Percentiles rank a stretch among this genome's conserved stretches.
Evolutionary conservation across 129 eudicot species (phyloP).

Genomic region (Centaurea solstitialis): DNA sequence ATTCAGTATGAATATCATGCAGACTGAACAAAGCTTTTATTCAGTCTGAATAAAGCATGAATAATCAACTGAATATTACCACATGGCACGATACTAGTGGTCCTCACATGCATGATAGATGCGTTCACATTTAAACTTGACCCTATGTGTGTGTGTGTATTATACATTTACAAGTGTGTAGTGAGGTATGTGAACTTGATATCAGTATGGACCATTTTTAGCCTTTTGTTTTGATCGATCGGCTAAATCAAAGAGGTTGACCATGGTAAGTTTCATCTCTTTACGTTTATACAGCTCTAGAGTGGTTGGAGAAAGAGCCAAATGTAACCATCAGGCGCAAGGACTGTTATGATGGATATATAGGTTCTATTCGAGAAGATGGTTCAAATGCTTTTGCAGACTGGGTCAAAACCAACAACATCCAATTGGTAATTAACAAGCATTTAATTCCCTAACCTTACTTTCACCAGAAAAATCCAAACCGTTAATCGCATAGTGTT

Average conservation of each 20-base stretch:
- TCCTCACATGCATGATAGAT: too few relatives aligned
- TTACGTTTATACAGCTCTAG: conserved; percentile 47
- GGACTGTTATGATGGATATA: conserved; percentile 78
- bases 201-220: neutral
- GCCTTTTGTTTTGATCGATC: too few relatives aligned
- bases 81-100: too few relatives aligned
- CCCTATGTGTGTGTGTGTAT: too few relatives aligned
- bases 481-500: neutral
- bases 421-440: conserved; percentile 53
- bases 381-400: conserved; percentile 69
- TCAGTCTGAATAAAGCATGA: too few relatives aligned
- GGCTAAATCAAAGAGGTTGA: too few relatives aligned
- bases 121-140: too few relatives aligned
- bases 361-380: conserved; percentile 70
- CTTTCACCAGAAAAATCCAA: neutral
- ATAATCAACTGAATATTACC: too few relatives aligned
- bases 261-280: neutral
- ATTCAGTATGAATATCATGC: too few relatives aligned
- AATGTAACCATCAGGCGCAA: conserved; percentile 71
- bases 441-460: neutral
- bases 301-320: conserved; percentile 71
- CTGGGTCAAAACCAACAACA: conserved; percentile 72
- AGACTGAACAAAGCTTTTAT: too few relatives aligned
- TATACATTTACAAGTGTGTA: too few relatives aligned
- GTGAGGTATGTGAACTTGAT: neutral